phyloP scores from a whole-genome alignment of 1,284 basidiomycete genomes.

The Ganoderma resinaceum region DNA sequence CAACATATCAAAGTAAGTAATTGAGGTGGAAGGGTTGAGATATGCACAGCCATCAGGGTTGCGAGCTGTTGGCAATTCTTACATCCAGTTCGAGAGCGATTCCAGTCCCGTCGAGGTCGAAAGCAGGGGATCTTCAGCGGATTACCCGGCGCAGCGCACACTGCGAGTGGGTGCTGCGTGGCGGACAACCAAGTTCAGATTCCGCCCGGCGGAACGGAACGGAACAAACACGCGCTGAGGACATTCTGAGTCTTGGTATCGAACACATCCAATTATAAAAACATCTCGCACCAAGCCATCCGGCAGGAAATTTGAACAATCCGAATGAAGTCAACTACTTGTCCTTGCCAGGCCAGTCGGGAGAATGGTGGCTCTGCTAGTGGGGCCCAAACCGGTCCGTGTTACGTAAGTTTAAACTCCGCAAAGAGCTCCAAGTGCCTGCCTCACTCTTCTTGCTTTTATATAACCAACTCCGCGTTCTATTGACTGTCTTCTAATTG shows the following conservation, averaged over 20 bases:
- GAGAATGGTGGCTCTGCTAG: not conserved
- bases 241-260: not conserved
- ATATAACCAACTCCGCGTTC: no score
- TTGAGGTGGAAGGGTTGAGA: not conserved
- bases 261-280: not conserved
- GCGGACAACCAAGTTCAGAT: not conserved
- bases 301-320: not conserved
- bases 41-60: not conserved
- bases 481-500: not conserved
- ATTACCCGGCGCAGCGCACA: not conserved
- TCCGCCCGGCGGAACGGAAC: not conserved
- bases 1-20: not conserved
- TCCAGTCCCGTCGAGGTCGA: conserved; percentile 1
- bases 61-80: not conserved
- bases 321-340: not conserved
- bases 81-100: not conserved
- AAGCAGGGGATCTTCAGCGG: not conserved
- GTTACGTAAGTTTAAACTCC: not conserved
- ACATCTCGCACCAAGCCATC: not conserved
- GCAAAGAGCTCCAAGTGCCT: not conserved
- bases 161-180: not conserved
- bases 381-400: not conserved
- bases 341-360: not conserved
- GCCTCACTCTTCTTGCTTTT: not conserved
- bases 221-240: no score